Conservation (phyloP, 163 green algal species). For the Chloromonas sp. region DNA sequence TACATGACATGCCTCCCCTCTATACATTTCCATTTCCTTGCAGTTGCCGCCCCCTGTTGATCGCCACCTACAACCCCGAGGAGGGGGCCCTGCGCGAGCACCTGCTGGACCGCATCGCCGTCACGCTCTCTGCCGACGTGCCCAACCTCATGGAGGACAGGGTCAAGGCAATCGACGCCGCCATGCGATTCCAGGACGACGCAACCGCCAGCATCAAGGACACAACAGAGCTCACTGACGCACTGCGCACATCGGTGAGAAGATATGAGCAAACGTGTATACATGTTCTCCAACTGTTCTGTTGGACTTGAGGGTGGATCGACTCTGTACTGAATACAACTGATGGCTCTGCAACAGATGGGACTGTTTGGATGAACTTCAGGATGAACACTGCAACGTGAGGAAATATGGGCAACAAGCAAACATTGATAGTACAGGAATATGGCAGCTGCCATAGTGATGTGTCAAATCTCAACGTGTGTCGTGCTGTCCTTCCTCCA, state of each 20-base stretch:
- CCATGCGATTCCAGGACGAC: constrained; percentile 67
- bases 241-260: constrained; percentile 62
- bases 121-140: constrained; percentile 86
- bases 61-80: constrained; percentile 99
- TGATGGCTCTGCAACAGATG: too few species aligned
- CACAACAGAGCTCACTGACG: constrained; percentile 77
- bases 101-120: constrained; percentile 94
- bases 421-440: too few species aligned
- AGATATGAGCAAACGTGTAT: not conserved
- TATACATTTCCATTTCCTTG: too few species aligned
- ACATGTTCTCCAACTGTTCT: not conserved
- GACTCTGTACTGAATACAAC: too few species aligned
- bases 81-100: constrained; percentile 92
- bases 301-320: too few species aligned
- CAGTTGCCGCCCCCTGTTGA: constrained; percentile 86
- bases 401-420: too few species aligned
- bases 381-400: too few species aligned
- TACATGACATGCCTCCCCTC: too few species aligned
- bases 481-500: not conserved
- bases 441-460: not conserved
- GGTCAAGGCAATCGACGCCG: constrained; percentile 79
- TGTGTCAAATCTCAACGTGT: not conserved
- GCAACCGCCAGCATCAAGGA: constrained; percentile 58
- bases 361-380: too few species aligned
- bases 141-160: constrained; percentile 78